Evolutionary conservation across 306 rosid genomes (phyloP), one percentile per base, ranked within the genome.

Genomic region (Prunus kanzakura): DNA sequence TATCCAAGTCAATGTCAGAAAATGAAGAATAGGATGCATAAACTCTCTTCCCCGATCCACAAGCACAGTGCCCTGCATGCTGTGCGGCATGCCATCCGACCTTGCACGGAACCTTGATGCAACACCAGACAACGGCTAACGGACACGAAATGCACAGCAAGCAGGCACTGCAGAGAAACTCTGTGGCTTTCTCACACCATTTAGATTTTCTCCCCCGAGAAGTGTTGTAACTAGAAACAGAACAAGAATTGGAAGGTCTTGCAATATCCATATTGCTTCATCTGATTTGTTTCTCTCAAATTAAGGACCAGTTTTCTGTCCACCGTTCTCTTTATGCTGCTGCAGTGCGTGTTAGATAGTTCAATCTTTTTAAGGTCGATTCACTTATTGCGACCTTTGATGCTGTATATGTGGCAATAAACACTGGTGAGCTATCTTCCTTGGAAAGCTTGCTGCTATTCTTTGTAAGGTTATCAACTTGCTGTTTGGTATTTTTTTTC

Each of bases 1-100:
- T 54, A 75, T 85, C 86, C 8, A 69, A 77, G 54, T 93, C 98
- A 67, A 56, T 65, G 69, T 90, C 98, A 32, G 95, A 93, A 82
- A 89, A 91, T 1, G 95, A 85, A 78, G 93, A 93, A 71, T 90
- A 86, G 0, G 70, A 80, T 2, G 83, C 83, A 69, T 50, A 62
- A 46, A 70, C 67, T 57, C 57, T 64, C 76, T 60, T 82, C 73
- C 49, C 82, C 13, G 83, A 61, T 76, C 88, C 82, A 69, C 71
- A 79, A 66, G 72, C 74, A 82, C 92, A 72, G 10, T 25, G 18
- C 86, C 57, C 64, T 3, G 77, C 88, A 18, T 64, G 80, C 73
- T 73, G 56, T 8, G 80, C 47, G 3, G 74, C 90, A 38, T 35
- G 74, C 79, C 77, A 78, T 75, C 89, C 87, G 8, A 81, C 13